Evolutionary conservation across 75 land plant species (phyloP), one percentile per base, ranked within the genome.

Genomic region (Sequoia sempervirens): DNA sequence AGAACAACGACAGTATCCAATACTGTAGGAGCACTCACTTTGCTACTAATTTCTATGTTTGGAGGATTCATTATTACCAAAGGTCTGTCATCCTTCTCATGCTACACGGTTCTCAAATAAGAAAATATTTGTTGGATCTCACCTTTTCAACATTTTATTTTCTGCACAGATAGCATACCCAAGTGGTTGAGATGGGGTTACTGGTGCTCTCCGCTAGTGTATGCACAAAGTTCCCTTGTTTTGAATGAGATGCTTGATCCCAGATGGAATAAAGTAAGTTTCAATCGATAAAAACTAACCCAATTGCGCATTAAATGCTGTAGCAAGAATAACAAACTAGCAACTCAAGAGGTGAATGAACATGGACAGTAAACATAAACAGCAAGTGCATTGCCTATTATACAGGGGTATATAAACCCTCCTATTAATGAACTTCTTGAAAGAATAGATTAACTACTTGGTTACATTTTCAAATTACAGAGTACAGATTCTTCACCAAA

Each of bases 11-110:
- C 30, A 81, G 41, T 85, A 30, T 36, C 85, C 84, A 30, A 81
- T 75, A 15, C 43, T 69, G 85, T 69, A 36, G 76, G 15, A 74
- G 18, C 18, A 12, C 53, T 50, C 53, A 50, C 15, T 50, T 50
- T 50, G 53, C 53, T 81, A 32, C 73, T 96, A 50, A 75, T 94
- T 4, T 92, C 92, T 86, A 50, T 94, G 87, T 90, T 94, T 64
- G 98, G 96, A 34, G 98, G 98, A 40, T 93, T 96, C 86, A 92
- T 94, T 79, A 85, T 94, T 72, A 96, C 98, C 40, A 82, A 86
- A 86, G 85, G 94, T 89, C 18, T 61, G 88, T 80, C 41, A 58
- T 30, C 53, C n/a, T 38, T 18, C 37, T 43, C 53, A 20, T 45
- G 26, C 76, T 50, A 50, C n/a, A 50, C 15, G 15, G 15, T 50